A percentile compares a stretch with the other conserved stretches of the same genome.
Conservation (phyloP, 768 basidiomycete species). For the Pleurotus cornucopiae region DNA sequence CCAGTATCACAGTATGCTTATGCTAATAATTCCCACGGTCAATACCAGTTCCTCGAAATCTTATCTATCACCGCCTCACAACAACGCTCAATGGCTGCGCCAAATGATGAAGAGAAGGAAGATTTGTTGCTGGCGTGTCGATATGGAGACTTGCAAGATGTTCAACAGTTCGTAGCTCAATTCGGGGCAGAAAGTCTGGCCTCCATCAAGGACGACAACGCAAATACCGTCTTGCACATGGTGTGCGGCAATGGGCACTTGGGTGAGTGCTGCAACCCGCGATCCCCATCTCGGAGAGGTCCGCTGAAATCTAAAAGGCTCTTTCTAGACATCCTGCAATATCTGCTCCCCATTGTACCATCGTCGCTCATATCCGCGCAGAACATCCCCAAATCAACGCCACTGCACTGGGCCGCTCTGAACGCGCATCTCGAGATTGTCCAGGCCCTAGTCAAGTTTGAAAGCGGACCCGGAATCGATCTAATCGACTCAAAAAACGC, state of each 20-base stretch:
- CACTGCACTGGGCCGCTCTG: constrained; percentile 89
- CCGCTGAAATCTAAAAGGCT: constrained; percentile 42
- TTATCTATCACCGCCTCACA: constrained; percentile 1
- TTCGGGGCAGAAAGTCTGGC: constrained; percentile 50
- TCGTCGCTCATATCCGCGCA: constrained; percentile 52
- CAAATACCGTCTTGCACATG: constrained; percentile 85
- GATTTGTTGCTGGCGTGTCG: constrained; percentile 81
- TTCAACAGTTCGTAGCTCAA: constrained; percentile 57
- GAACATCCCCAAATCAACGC: constrained; percentile 74
- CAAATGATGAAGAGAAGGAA: constrained; percentile 52
- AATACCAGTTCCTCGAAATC: constrained; percentile 1
- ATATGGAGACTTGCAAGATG: constrained; percentile 84
- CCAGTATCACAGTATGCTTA: background rate
- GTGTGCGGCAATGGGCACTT: constrained; percentile 82
- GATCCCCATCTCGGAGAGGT: background rate
- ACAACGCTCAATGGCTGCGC: constrained; percentile 18
- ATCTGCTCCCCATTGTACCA: constrained; percentile 60
- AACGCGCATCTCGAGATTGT: constrained; percentile 71
- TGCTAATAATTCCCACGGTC: background rate
- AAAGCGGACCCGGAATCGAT: constrained; percentile 55
- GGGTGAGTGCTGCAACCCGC: constrained; percentile 40
- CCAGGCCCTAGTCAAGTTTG: constrained; percentile 54
- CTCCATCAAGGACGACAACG: constrained; percentile 64
- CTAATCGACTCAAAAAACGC: constrained; percentile 75
- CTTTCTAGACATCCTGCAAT: constrained; percentile 66